phyloP scores from a whole-genome alignment of 345 rosid genomes.

The Dovyalis caffra region DNA sequence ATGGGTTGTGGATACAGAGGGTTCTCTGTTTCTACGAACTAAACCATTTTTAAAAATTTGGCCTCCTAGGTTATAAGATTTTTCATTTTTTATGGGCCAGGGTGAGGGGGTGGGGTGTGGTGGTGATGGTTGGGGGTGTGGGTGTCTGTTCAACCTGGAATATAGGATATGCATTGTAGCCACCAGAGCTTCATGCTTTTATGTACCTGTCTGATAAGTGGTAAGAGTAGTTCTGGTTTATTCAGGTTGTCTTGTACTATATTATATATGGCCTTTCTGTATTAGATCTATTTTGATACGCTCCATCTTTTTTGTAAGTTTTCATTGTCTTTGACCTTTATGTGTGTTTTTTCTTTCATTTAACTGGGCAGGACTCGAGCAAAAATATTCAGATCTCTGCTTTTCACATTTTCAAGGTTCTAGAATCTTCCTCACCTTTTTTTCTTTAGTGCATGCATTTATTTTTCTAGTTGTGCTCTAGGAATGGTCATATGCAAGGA shows the following conservation, averaged over 20 bases:
- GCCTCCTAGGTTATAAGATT: background rate
- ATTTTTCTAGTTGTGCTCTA: background rate
- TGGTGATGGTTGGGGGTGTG: background rate
- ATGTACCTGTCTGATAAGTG: constrained; percentile 1
- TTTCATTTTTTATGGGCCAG: no score
- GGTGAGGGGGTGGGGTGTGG: no score
- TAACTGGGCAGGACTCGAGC: constrained; percentile 77
- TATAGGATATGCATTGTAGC: background rate
- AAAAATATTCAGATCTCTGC: constrained; percentile 88
- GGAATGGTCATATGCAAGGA: constrained; percentile 1
- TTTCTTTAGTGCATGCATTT: background rate
- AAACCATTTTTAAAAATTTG: background rate
- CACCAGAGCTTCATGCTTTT: background rate
- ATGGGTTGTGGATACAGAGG: background rate
- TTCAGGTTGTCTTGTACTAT: no score
- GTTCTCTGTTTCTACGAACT: background rate
- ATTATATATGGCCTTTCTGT: background rate
- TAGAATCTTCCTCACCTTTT: background rate
- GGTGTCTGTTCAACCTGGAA: background rate
- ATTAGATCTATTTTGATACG: background rate
- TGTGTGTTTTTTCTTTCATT: constrained; percentile 8
- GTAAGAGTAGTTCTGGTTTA: background rate
- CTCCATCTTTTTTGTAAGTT: background rate
- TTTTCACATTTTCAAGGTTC: constrained; percentile 95
- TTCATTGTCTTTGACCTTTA: background rate